Conservation (phyloP, 192 early-diverging fungal species). For the Coemansia sp. region DNA sequence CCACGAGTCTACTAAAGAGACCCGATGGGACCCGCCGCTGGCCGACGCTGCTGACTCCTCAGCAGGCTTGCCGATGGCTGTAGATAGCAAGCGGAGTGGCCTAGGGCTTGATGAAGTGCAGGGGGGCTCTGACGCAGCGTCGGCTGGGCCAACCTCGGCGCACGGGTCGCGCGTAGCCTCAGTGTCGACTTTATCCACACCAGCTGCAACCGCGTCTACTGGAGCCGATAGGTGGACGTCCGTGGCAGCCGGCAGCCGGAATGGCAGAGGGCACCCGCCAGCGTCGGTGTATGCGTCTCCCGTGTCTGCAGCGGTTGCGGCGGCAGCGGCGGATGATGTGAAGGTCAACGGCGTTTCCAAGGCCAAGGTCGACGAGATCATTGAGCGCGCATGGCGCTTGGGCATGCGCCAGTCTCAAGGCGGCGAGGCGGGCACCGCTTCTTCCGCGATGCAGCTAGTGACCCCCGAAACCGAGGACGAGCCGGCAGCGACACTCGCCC, state of each 20-base stretch:
- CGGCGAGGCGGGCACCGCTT: neutral
- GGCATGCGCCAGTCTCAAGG: slow-evolving; percentile 18
- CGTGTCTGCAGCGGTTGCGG: neutral
- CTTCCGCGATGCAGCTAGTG: slow-evolving; percentile 22
- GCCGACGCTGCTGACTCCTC: slow-evolving; percentile 9
- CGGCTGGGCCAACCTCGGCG: neutral
- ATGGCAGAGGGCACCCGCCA: neutral
- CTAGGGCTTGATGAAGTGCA: neutral
- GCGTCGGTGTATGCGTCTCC: neutral
- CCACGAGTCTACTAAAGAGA: slow-evolving; percentile 51
- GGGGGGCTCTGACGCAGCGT: neutral
- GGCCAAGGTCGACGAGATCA: slow-evolving; percentile 49
- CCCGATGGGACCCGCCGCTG: slow-evolving; percentile 51
- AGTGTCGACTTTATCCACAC: neutral
- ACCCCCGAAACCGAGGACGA: slow-evolving; percentile 50
- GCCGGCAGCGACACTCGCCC: slow-evolving; percentile 5
- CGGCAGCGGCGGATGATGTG: slow-evolving; percentile 1
- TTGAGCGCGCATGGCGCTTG: slow-evolving; percentile 42
- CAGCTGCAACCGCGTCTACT: neutral
- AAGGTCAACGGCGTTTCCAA: slow-evolving; percentile 27
- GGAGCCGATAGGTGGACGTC: slow-evolving; percentile 1
- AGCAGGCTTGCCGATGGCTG: slow-evolving; percentile 9
- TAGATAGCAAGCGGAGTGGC: neutral
- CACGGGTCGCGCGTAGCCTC: slow-evolving; percentile 11
- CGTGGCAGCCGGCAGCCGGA: neutral